Evolutionary conservation across 2,329 filamentous ascomycete species (phyloP).

Genomic region (Diplodia scrobiculata): DNA sequence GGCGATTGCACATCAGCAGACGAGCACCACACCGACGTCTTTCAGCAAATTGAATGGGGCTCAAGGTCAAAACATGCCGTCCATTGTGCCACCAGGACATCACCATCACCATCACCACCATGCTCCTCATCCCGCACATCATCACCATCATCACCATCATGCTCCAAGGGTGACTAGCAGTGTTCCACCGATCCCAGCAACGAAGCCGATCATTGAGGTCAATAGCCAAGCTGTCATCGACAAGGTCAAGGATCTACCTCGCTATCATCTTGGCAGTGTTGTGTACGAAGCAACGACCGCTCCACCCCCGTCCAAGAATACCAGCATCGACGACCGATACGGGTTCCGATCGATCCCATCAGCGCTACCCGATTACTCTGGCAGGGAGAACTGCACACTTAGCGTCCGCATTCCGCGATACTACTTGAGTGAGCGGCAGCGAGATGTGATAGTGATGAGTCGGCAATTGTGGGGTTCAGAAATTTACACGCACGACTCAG

Average conservation of each 20-base stretch:
- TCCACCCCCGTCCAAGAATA: constrained; percentile 46
- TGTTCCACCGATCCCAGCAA: constrained; percentile 14
- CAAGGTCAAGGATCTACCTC: constrained; percentile 38
- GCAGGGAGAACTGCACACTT: constrained; percentile 80
- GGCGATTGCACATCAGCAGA: constrained; percentile 2
- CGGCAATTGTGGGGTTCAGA: constrained; percentile 89
- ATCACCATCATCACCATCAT: constrained; percentile 47
- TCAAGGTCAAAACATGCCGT: constrained; percentile 34
- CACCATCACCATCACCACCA: constrained; percentile 47
- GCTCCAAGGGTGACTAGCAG: constrained; percentile 34
- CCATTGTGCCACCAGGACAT: constrained; percentile 34
- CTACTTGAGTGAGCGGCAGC: constrained; percentile 68
- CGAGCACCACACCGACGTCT: constrained; percentile 33
- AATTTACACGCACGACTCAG: constrained; percentile 93
- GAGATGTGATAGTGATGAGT: constrained; percentile 80
- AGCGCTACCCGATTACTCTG: constrained; percentile 72
- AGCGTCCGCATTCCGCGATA: constrained; percentile 83
- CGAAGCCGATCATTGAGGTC: constrained; percentile 34
- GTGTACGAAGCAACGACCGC: constrained; percentile 72
- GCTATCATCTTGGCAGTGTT: constrained; percentile 80
- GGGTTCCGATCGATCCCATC: constrained; percentile 64
- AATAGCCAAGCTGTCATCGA: constrained; percentile 27
- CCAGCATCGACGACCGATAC: constrained; percentile 55
- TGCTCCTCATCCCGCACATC: constrained; percentile 40
- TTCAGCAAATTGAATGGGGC: constrained; percentile 30